phyloP scores from a whole-genome alignment of 1,139 yeast genomes.

The Zygosaccharomyces sapae region DNA sequence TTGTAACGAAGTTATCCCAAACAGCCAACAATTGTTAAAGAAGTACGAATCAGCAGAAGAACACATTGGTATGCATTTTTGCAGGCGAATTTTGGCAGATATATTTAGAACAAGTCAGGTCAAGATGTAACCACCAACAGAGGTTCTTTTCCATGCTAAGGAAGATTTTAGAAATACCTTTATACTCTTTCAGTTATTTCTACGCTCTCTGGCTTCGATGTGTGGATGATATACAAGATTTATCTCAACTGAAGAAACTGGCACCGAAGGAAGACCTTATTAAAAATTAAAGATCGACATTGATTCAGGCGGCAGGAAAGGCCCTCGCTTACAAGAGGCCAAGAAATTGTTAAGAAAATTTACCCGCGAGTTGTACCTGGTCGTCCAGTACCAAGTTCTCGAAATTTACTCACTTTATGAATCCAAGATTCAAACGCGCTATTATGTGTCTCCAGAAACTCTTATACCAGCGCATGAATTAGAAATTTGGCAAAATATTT shows the following conservation, averaged over 20 bases:
- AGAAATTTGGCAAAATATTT: slow-evolving; percentile 30
- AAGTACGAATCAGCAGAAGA: slow-evolving; percentile 60
- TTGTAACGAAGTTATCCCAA: slow-evolving; percentile 41
- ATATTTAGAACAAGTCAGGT: slow-evolving; percentile 55
- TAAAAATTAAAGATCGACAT: slow-evolving; percentile 35
- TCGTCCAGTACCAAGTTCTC: slow-evolving; percentile 31
- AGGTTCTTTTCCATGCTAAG: slow-evolving; percentile 50
- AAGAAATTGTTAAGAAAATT: slow-evolving; percentile 30
- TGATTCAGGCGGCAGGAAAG: slow-evolving; percentile 26
- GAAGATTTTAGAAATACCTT: slow-evolving; percentile 63
- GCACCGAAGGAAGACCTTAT: slow-evolving; percentile 30
- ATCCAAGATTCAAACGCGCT: slow-evolving; percentile 26
- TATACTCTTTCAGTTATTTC: slow-evolving; percentile 69
- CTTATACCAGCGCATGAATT: slow-evolving; percentile 27
- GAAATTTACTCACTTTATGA: slow-evolving; percentile 33
- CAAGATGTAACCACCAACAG: slow-evolving; percentile 39
- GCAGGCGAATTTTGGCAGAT: slow-evolving; percentile 72
- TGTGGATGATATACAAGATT: slow-evolving; percentile 39
- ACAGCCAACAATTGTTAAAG: slow-evolving; percentile 37
- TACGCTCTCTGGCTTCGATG: slow-evolving; percentile 45
- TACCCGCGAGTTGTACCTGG: slow-evolving; percentile 34
- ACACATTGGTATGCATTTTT: slow-evolving; percentile 68
- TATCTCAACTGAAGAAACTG: slow-evolving; percentile 32
- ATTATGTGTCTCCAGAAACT: slow-evolving; percentile 29
- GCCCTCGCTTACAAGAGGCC: slow-evolving; percentile 30